These are phyloP conservation scores for Umbelopsis sp. DNA, from an alignment of 371 early-diverging fungal species.

Conservation along the genomic window DNA sequence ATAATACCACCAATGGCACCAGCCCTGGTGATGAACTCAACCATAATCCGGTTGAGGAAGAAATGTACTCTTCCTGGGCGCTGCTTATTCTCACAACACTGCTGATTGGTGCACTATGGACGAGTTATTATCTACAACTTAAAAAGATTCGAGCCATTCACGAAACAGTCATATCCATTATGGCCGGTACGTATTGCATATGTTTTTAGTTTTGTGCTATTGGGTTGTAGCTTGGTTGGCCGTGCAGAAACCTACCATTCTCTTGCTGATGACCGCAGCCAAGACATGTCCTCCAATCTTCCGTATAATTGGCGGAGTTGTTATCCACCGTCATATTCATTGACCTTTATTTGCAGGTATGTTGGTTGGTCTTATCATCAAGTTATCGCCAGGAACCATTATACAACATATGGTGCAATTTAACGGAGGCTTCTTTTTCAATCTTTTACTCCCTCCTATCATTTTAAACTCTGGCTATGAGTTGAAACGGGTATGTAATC, in stretches of 20 bases:
- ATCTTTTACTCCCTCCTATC: conserved; percentile 93
- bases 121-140: conserved; percentile 83
- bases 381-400: conserved; percentile 68
- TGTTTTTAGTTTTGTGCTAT: neutral
- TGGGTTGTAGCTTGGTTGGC: neutral
- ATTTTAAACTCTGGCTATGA: conserved; percentile 95
- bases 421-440: conserved; percentile 91
- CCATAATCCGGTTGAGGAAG: conserved; percentile 64
- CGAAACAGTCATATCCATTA: conserved; percentile 92
- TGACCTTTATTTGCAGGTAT: conserved; percentile 59
- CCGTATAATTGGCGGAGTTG: neutral
- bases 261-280: conserved; percentile 2
- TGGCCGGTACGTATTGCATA: conserved; percentile 64
- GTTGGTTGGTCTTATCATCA: conserved; percentile 85
- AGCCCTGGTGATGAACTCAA: conserved; percentile 25
- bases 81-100: conserved; percentile 83
- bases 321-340: neutral
- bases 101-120: conserved; percentile 83
- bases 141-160: conserved; percentile 86
- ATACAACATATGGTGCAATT: conserved; percentile 89
- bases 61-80: conserved; percentile 82
- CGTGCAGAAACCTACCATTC: neutral
- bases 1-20: conserved; percentile 23
- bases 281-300: neutral
- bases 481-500: conserved; percentile 70